phyloP scores from a whole-genome alignment of 1,284 basidiomycete genomes.

The Apiotrichum porosum region DNA sequence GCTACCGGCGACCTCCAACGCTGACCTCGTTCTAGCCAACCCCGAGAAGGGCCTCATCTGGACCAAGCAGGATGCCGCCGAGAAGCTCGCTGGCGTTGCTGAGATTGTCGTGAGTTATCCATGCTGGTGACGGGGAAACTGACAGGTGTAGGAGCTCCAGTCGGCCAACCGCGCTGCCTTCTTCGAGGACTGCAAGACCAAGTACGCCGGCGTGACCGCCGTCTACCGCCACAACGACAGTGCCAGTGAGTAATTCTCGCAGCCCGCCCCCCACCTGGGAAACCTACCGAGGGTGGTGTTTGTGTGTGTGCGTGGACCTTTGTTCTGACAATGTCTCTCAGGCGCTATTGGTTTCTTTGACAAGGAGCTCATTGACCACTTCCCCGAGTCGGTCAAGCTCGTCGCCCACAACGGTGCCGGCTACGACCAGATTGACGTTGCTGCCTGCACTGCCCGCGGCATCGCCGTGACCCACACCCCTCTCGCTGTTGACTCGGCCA shows the following conservation, averaged over 20 bases:
- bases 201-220: conserved; percentile 68
- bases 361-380: conserved; percentile 63
- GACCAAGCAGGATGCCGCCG: conserved; percentile 68
- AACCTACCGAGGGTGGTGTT: conserved; percentile 20
- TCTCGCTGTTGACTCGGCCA: conserved; percentile 83
- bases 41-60: conserved; percentile 58
- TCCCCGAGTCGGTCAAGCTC: conserved; percentile 69
- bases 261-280: too few relatives aligned
- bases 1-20: too few relatives aligned
- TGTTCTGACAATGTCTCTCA: conserved; percentile 52
- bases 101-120: conserved; percentile 67
- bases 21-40: conserved; percentile 22
- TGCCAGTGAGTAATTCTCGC: conserved; percentile 13
- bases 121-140: background rate
- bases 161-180: conserved; percentile 65
- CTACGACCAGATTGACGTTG: conserved; percentile 78
- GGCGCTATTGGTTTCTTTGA: conserved; percentile 68
- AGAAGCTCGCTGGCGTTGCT: conserved; percentile 62
- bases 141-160: conserved; percentile 57
- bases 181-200: conserved; percentile 61
- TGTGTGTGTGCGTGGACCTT: conserved; percentile 54
- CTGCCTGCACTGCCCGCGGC: conserved; percentile 66
- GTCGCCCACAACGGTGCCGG: conserved; percentile 92
- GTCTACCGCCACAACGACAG: conserved; percentile 63
- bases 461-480: conserved; percentile 88